Evolutionary conservation across 2,329 filamentous ascomycete species (phyloP).

Genomic region (Lasiodiplodia citricola): DNA sequence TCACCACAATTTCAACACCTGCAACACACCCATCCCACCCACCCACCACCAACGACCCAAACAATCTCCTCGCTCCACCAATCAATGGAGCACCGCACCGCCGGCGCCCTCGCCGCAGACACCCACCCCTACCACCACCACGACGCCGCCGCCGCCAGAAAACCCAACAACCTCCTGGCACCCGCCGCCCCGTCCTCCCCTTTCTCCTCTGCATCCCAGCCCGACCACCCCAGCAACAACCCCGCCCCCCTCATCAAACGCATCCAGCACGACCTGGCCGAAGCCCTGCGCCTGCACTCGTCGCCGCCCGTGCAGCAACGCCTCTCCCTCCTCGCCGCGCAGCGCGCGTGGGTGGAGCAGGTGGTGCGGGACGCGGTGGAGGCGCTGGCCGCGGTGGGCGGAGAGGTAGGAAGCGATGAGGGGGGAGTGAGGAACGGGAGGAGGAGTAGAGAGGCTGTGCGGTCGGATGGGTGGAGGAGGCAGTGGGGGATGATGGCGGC

Average conservation of each 20-base stretch:
- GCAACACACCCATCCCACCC: neutral
- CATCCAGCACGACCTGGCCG: slow-evolving; percentile 36
- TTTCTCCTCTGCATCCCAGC: too few species aligned
- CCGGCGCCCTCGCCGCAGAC: too few species aligned
- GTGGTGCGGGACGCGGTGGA: slow-evolving; percentile 33
- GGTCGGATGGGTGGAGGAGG: neutral
- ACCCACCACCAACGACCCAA: neutral
- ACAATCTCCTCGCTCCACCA: neutral
- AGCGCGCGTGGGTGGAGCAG: slow-evolving; percentile 36
- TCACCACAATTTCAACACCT: neutral
- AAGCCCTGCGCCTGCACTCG: slow-evolving; percentile 35
- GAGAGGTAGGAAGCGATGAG: neutral
- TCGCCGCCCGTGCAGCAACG: slow-evolving; percentile 33
- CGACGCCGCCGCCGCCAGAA: neutral
- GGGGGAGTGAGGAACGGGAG: neutral
- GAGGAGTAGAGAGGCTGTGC: neutral
- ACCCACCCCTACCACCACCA: too few species aligned
- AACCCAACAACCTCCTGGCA: neutral
- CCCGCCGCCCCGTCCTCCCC: too few species aligned
- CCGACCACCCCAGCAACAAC: too few species aligned
- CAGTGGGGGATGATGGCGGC: too few species aligned
- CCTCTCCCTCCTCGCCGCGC: slow-evolving; percentile 32
- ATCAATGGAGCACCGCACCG: neutral
- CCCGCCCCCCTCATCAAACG: slow-evolving; percentile 34
- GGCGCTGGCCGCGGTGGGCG: slow-evolving; percentile 27